Evolutionary conservation across 1,139 yeast species (phyloP).

Genomic region (Saccharomycopsis hybrid): DNA sequence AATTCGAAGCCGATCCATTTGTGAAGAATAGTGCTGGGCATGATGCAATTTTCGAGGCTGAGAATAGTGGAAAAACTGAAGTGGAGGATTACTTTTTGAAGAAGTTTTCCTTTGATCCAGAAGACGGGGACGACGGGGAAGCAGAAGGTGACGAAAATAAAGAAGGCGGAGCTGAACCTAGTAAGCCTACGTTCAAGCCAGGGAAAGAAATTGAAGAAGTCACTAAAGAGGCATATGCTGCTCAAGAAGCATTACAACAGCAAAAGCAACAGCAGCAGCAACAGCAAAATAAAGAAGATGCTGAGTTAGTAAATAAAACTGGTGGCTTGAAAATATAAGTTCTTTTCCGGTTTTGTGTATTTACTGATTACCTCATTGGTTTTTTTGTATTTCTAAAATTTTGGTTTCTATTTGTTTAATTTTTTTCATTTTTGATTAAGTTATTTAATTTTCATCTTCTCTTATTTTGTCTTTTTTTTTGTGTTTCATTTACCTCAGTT

Average conservation of each 20-base stretch:
- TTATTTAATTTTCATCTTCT: no score
- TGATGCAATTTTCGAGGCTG: conserved; percentile 87
- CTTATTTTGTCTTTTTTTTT: no score
- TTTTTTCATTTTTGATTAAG: no score
- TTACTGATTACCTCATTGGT: no score
- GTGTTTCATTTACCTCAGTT: no score
- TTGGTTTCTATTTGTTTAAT: no score
- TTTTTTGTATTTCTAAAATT: no score
- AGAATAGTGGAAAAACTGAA: conserved; percentile 57
- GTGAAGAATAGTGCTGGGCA: conserved; percentile 67
- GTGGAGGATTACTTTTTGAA: conserved; percentile 68
- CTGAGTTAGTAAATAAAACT: conserved; percentile 5
- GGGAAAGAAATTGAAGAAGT: conserved; percentile 38
- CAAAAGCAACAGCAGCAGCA: conserved; percentile 20
- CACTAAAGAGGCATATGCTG: conserved; percentile 32
- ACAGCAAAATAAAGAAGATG: not conserved
- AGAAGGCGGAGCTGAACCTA: conserved; percentile 24
- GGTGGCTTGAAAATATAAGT: conserved; percentile 4
- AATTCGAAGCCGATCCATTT: conserved; percentile 76
- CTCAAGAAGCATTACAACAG: conserved; percentile 25
- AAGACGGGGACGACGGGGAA: conserved; percentile 44
- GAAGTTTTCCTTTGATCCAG: conserved; percentile 52
- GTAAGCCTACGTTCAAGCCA: conserved; percentile 29
- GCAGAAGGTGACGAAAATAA: conserved; percentile 31
- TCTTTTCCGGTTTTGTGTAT: no score